These are phyloP conservation scores for Selaginella tamariscina DNA, from an alignment of 75 land plant genomes.

Conservation along the genomic window DNA sequence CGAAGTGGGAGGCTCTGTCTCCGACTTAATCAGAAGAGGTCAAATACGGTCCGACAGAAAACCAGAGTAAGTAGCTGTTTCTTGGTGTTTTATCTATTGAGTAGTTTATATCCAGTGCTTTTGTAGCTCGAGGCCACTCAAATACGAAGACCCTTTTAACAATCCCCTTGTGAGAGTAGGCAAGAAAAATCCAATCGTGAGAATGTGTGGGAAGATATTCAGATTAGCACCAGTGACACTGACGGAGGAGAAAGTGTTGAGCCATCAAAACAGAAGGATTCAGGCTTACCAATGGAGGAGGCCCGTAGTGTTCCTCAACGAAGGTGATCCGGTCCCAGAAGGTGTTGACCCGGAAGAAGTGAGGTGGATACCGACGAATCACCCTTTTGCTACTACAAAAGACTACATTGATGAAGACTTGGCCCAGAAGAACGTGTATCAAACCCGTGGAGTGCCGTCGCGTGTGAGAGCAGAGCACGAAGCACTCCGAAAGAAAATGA, in stretches of 20 bases:
- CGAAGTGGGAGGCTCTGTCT: conserved; percentile 51
- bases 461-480: conserved; percentile 88
- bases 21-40: conserved; percentile 80
- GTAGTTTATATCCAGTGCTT: background rate
- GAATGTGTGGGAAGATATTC: conserved; percentile 86
- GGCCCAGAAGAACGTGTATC: conserved; percentile 79
- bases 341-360: conserved; percentile 86
- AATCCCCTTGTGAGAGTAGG: conserved; percentile 66
- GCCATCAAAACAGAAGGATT: conserved; percentile 78
- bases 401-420: conserved; percentile 76
- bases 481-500: conserved; percentile 69
- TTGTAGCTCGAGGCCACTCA: conserved; percentile 59
- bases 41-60: conserved; percentile 78
- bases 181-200: conserved; percentile 51
- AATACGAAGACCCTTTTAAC: conserved; percentile 85
- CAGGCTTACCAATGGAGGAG: conserved; percentile 94
- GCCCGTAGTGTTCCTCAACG: conserved; percentile 69
- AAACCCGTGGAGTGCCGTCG: conserved; percentile 79
- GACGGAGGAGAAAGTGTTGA: conserved; percentile 53
- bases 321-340: conserved; percentile 75
- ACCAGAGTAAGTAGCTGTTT: conserved; percentile 51
- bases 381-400: conserved; percentile 82
- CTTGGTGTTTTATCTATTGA: background rate
- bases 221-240: conserved; percentile 72
- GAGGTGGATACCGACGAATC: conserved; percentile 92